Evolutionary conservation across 2,329 filamentous ascomycete species (phyloP).

Genomic region (Fusarium heterosporum): DNA sequence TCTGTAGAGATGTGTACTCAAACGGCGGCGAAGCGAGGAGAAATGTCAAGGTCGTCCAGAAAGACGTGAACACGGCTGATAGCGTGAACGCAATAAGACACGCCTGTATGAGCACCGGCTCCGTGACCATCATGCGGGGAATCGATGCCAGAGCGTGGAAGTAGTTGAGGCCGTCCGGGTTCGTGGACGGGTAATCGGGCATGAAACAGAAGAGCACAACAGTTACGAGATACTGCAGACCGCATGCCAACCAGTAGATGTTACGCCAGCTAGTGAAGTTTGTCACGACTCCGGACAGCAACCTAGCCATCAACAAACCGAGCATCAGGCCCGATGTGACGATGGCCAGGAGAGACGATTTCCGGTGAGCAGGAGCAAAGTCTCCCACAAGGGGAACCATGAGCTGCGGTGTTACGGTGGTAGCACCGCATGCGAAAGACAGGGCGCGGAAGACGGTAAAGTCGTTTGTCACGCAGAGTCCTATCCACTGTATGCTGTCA

Average conservation of each 20-base stretch:
- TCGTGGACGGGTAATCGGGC: constrained; percentile 84
- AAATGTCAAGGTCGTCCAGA: constrained; percentile 79
- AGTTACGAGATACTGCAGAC: constrained; percentile 75
- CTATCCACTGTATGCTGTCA: constrained; percentile 66
- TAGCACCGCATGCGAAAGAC: constrained; percentile 79
- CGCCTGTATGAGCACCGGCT: constrained; percentile 77
- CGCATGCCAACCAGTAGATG: constrained; percentile 83
- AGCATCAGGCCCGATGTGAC: constrained; percentile 81
- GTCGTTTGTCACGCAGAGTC: constrained; percentile 74
- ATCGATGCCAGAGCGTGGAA: constrained; percentile 74
- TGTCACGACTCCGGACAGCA: constrained; percentile 80
- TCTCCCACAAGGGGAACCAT: constrained; percentile 87
- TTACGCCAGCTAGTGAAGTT: constrained; percentile 80
- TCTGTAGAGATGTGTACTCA: constrained; percentile 72
- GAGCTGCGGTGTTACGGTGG: constrained; percentile 81
- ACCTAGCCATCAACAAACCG: constrained; percentile 79
- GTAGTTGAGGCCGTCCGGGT: constrained; percentile 74
- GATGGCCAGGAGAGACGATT: constrained; percentile 77
- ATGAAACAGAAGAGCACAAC: constrained; percentile 76
- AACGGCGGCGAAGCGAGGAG: constrained; percentile 78
- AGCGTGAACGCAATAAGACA: constrained; percentile 74
- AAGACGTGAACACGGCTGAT: constrained; percentile 63
- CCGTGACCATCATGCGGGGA: constrained; percentile 68
- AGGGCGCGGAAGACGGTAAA: constrained; percentile 75
- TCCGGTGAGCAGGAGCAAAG: constrained; percentile 75